These are phyloP conservation scores for Oehlia diaphana DNA, from an alignment of 192 early-diverging fungal genomes.

Conservation along the genomic window DNA sequence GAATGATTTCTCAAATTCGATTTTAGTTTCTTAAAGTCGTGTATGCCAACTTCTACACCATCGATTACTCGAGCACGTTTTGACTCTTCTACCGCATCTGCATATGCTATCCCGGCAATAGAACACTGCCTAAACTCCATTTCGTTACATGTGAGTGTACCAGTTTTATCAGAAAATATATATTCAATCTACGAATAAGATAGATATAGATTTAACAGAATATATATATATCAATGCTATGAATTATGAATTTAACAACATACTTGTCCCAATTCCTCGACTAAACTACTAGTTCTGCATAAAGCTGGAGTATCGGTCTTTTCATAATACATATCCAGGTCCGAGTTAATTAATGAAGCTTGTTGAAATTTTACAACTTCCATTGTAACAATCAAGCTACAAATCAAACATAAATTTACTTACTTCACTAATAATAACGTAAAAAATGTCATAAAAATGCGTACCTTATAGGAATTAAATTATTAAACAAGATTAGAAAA, in stretches of 20 bases:
- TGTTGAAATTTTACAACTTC: conserved; percentile 96
- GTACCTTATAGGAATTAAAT: conserved; percentile 93
- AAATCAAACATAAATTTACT: conserved; percentile 26
- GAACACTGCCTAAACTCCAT: conserved; percentile 90
- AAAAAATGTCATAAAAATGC: neutral
- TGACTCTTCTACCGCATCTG: conserved; percentile 87
- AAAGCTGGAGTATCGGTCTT: conserved; percentile 88
- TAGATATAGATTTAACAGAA: neutral
- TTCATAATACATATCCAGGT: conserved; percentile 97
- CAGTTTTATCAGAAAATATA: conserved; percentile 97
- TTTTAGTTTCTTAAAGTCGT: conserved; percentile 62
- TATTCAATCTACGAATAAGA: conserved; percentile 76
- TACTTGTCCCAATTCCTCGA: conserved; percentile 92
- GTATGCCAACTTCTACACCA: conserved; percentile 66
- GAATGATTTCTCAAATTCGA: conserved; percentile 60
- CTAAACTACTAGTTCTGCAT: conserved; percentile 87
- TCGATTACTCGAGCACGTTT: conserved; percentile 78
- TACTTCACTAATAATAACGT: neutral
- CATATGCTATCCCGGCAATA: conserved; percentile 90
- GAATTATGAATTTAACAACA: neutral
- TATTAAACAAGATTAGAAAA: conserved; percentile 98
- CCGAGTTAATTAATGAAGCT: conserved; percentile 84
- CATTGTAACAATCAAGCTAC: conserved; percentile 97
- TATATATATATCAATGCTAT: too few species aligned
- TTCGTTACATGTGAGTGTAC: conserved; percentile 84